A percentile compares a stretch with the other conserved stretches of the same genome.
Evolutionary conservation across 129 eudicot species (phyloP).

Genomic region (Glebionis coronaria): DNA sequence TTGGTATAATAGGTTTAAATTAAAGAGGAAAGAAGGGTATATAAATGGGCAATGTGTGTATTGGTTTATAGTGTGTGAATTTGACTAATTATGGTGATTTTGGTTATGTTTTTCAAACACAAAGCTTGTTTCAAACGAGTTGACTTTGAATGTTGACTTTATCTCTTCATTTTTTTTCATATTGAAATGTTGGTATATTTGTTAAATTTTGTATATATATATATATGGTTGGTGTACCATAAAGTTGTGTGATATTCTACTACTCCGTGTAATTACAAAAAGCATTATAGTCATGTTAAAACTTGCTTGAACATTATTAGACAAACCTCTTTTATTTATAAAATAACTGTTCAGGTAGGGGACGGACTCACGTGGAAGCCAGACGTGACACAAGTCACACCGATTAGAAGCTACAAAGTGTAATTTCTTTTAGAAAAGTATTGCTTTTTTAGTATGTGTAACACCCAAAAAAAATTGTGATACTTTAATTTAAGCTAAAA

Average conservation of each 20-base stretch:
- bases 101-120: slow-evolving; percentile 33
- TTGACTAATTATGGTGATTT: slow-evolving; percentile 34
- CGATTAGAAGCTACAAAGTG: too few species aligned
- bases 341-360: too few species aligned
- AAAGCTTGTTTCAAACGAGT: slow-evolving; percentile 30
- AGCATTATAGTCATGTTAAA: too few species aligned
- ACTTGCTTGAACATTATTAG: too few species aligned
- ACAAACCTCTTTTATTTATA: too few species aligned
- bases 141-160: slow-evolving; percentile 37
- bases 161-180: slow-evolving; percentile 5
- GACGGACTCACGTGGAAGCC: too few species aligned
- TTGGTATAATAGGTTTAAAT: slow-evolving; percentile 4
- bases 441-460: too few species aligned
- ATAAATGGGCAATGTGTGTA: slow-evolving; percentile 11
- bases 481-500: too few species aligned
- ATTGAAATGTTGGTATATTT: slow-evolving; percentile 15
- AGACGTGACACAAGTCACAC: too few species aligned
- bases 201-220: slow-evolving; percentile 12
- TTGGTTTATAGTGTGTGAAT: slow-evolving; percentile 28
- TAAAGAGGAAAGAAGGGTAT: slow-evolving; percentile 21
- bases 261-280: too few species aligned
- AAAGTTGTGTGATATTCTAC: slow-evolving; percentile 3
- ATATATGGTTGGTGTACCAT: slow-evolving; percentile 23
- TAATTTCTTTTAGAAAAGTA: too few species aligned
- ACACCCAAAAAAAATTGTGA: too few species aligned